Evolutionary conservation across 306 rosid genomes (phyloP).

Genomic region (Pyrus pyrifolia): DNA sequence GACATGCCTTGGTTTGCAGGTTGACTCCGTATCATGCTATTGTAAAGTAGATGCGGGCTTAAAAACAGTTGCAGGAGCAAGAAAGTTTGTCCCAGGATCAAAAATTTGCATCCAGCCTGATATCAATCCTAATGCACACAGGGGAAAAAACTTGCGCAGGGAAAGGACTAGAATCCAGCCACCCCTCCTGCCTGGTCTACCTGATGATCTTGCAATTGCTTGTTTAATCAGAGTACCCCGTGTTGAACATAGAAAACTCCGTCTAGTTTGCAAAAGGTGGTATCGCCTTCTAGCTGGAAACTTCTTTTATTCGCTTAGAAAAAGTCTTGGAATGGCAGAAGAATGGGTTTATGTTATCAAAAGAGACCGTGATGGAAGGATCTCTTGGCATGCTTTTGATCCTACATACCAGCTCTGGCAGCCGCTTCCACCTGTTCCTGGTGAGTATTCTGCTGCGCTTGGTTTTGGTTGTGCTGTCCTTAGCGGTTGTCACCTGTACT

Average conservation of each 20-base stretch:
- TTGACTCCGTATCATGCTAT: conserved; percentile 95
- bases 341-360: conserved; percentile 98
- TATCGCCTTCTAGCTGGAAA: conserved; percentile 83
- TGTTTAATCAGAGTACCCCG: conserved; percentile 94
- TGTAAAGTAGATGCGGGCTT: conserved; percentile 95
- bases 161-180: conserved; percentile 88
- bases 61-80: conserved; percentile 93
- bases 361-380: conserved; percentile 92
- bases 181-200: conserved; percentile 95
- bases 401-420: conserved; percentile 97
- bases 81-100: conserved; percentile 93
- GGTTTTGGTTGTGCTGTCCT: conserved; percentile 99
- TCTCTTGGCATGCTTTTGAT: conserved; percentile 96
- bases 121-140: conserved; percentile 89
- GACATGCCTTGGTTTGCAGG: conserved; percentile 50
- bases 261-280: conserved; percentile 96
- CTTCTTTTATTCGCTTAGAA: conserved; percentile 89
- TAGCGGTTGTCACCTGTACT: conserved; percentile 93
- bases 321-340: conserved; percentile 98
- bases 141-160: conserved; percentile 61
- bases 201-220: conserved; percentile 98
- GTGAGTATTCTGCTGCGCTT: conserved; percentile 86
- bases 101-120: conserved; percentile 96
- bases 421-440: conserved; percentile 95
- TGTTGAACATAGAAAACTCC: conserved; percentile 83